Base-by-base conservation (phyloP, 495 filamentous ascomycete genomes). In the Neurospora sp. region DNA sequence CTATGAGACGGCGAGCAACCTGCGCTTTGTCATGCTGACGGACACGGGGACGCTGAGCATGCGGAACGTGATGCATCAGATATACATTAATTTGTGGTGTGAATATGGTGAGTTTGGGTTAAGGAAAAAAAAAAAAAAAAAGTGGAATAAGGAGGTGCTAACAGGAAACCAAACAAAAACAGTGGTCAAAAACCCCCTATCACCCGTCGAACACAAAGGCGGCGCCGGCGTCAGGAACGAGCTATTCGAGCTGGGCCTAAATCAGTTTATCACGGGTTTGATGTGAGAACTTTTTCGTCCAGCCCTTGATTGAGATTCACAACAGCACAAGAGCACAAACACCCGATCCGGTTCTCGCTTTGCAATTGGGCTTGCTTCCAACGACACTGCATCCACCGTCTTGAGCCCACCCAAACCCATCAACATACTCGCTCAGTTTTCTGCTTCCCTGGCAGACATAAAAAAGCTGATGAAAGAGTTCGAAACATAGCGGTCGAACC, bases 11-110 rank as follows among this genome's bases (percentile, higher is more conserved):
- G 93, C 93, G 1, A 97, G 94, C 70, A 95, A 91, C 79, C 90
- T 96, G 79, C 97, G 97, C 78, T 95, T 98, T 74, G 94, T 98
- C 76, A 94, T 99, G 92, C 84, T 98, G 76, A 98, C 95, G 44
- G 96, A 98, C 83, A 89, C 91, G 53, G 92, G 91, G 80, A 92
- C 91, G 73, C 90, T 91, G 73, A 97, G 93, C 82, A 93, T 98
- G 87, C 90, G 94, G 40, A 91, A 94, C 73, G 94, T 94, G 10
- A 86, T 99, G 78, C 94, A 99, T 81, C 96, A 99, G 87, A 98
- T 99, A 70, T 98, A 98, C 81, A 96, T 97, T 79, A 98, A 96
- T 82, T 88, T 98, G 35, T 98, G 93, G 83, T 94, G 98, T 59
- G 96, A 99, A 86, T 98, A 93, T 78, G 92, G 92, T 94, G 81